Conservation (phyloP, 2,329 filamentous ascomycete species). For the Colletotrichum sp. region DNA sequence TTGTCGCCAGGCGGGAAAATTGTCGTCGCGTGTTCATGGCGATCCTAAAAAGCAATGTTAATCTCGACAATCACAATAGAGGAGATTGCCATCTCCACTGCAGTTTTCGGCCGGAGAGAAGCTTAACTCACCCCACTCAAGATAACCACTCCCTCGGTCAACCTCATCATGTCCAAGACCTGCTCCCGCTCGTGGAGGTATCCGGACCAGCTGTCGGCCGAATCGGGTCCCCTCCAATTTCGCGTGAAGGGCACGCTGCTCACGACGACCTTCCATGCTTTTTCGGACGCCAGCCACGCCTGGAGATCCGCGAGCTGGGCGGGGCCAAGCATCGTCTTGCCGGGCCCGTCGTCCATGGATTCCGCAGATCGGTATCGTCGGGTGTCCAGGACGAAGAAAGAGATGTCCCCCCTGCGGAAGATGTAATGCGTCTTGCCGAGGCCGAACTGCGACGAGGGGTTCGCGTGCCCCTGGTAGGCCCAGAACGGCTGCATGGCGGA, state of each 20-base stretch:
- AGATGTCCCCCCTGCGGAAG: slow-evolving; percentile 66
- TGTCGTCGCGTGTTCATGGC: slow-evolving; percentile 73
- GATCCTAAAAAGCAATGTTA: slow-evolving; percentile 35
- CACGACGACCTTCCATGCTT: slow-evolving; percentile 68
- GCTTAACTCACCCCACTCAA: slow-evolving; percentile 57
- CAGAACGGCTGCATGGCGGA: slow-evolving; percentile 68
- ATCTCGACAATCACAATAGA: slow-evolving; percentile 6
- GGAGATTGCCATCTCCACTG: neutral
- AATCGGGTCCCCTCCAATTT: slow-evolving; percentile 66
- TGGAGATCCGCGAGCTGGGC: slow-evolving; percentile 65
- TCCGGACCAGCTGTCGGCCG: slow-evolving; percentile 70
- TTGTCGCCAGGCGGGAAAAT: slow-evolving; percentile 38
- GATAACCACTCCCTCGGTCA: slow-evolving; percentile 65
- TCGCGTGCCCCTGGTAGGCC: slow-evolving; percentile 68
- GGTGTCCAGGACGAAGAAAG: slow-evolving; percentile 74
- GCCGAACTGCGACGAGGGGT: slow-evolving; percentile 54
- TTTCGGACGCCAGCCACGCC: slow-evolving; percentile 49
- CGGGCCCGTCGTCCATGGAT: slow-evolving; percentile 41
- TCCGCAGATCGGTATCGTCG: slow-evolving; percentile 57
- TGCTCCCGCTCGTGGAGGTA: slow-evolving; percentile 66
- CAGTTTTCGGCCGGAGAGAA: neutral
- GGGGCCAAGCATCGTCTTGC: slow-evolving; percentile 63
- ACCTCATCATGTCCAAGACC: slow-evolving; percentile 70
- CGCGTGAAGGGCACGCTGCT: slow-evolving; percentile 73
- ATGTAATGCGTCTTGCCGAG: slow-evolving; percentile 65